phyloP scores from a whole-genome alignment of 179 eudicot genomes.

The Nepenthes alata region DNA sequence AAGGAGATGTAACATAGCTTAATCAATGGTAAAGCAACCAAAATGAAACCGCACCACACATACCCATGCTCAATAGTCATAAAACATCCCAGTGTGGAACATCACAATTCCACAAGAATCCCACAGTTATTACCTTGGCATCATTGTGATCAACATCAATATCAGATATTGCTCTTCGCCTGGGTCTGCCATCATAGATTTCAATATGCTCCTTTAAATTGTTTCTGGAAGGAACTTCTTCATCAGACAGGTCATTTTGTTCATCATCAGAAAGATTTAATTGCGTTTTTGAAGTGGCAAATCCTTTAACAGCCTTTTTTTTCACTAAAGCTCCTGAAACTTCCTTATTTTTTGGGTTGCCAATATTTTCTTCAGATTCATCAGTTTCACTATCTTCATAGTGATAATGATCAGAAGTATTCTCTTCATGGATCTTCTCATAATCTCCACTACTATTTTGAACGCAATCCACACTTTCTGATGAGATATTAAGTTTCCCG shows the following conservation, averaged over 20 bases:
- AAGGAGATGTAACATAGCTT: no score
- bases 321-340: slow-evolving; percentile 21
- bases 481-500: slow-evolving; percentile 13
- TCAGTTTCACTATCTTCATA: slow-evolving; percentile 24
- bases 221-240: slow-evolving; percentile 3
- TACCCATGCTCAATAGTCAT: no score
- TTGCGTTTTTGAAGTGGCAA: no score
- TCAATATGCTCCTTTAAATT: slow-evolving; percentile 43
- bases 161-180: slow-evolving; percentile 65
- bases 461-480: slow-evolving; percentile 14
- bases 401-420: slow-evolving; percentile 17
- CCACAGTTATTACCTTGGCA: slow-evolving; percentile 27
- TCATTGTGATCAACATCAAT: slow-evolving; percentile 25
- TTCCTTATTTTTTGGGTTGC: slow-evolving; percentile 1
- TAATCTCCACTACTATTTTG: slow-evolving; percentile 20
- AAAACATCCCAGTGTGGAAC: no score
- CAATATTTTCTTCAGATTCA: slow-evolving; percentile 33
- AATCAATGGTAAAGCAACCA: no score
- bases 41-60: no score
- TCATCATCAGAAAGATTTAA: slow-evolving; percentile 1
- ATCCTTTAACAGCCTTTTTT: slow-evolving; percentile 1
- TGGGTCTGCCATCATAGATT: slow-evolving; percentile 56
- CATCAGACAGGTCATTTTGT: neutral
- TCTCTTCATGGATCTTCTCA: slow-evolving; percentile 12
- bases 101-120: neutral